Evolutionary conservation across 2,329 filamentous ascomycete genomes (phyloP).

Genomic region (Xylaria sp.): DNA sequence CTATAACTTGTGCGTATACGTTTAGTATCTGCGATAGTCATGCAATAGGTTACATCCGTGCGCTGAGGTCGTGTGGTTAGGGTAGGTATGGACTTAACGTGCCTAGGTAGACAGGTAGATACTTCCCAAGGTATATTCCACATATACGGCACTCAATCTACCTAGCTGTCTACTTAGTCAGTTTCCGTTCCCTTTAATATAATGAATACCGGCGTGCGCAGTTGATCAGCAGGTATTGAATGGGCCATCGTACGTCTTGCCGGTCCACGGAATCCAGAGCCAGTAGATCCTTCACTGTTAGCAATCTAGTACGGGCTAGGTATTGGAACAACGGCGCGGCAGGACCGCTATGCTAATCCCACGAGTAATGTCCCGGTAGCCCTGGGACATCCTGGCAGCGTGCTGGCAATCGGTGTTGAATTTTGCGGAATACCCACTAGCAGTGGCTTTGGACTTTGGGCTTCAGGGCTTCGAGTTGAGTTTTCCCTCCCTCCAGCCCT

Average conservation of each 20-base stretch:
- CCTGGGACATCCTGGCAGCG: not conserved
- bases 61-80: too few species aligned
- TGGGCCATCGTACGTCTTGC: not conserved
- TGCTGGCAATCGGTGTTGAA: too few species aligned
- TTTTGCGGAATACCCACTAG: not conserved
- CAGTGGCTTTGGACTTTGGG: too few species aligned
- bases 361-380: not conserved
- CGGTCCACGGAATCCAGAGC: not conserved
- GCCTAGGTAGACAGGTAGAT: too few species aligned
- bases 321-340: not conserved
- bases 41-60: too few species aligned
- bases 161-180: too few species aligned
- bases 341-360: not conserved
- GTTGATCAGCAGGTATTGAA: not conserved
- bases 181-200: too few species aligned
- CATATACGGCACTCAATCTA: too few species aligned
- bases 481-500: not conserved
- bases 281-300: not conserved
- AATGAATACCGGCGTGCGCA: too few species aligned
- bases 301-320: not conserved
- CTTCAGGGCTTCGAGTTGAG: not conserved
- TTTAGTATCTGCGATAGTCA: too few species aligned
- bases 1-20: not conserved
- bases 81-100: too few species aligned
- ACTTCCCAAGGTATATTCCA: too few species aligned